These are phyloP conservation scores for Pseudogymnoascus sp. DNA, from an alignment of 2,329 filamentous ascomycete genomes.

Conservation along the genomic window DNA sequence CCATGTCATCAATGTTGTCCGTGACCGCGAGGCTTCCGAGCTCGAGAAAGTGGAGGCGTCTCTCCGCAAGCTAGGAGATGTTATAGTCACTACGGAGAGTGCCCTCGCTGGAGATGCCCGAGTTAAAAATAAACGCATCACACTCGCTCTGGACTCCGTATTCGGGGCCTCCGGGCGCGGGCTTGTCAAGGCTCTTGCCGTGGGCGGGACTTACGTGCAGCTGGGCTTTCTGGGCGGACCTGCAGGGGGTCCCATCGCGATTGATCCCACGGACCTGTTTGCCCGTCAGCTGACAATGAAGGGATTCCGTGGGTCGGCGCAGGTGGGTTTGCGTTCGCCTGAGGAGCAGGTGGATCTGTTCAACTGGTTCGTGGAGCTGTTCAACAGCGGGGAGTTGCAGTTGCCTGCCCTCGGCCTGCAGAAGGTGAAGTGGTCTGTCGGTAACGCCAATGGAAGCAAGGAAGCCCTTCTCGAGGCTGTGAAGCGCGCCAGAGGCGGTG, in stretches of 20 bases:
- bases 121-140: constrained; percentile 12
- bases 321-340: background rate
- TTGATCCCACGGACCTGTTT: constrained; percentile 4
- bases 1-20: constrained; percentile 17
- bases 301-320: background rate
- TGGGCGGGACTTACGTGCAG: constrained; percentile 18
- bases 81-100: constrained; percentile 17
- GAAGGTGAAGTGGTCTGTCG: background rate
- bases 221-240: constrained; percentile 17
- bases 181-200: constrained; percentile 15
- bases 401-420: background rate
- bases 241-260: background rate
- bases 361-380: background rate
- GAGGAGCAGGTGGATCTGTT: background rate
- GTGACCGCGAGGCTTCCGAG: constrained; percentile 15
- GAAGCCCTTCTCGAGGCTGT: background rate
- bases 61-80: background rate
- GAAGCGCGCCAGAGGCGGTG: background rate
- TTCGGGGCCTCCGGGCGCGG: constrained; percentile 16
- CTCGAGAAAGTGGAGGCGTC: background rate
- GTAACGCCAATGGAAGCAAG: background rate
- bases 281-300: background rate
- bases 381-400: background rate
- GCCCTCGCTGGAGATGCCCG: constrained; percentile 11
- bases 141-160: constrained; percentile 18